Conservation (phyloP, 2,329 filamentous ascomycete species). For the Cryphonectria nitschkei region DNA sequence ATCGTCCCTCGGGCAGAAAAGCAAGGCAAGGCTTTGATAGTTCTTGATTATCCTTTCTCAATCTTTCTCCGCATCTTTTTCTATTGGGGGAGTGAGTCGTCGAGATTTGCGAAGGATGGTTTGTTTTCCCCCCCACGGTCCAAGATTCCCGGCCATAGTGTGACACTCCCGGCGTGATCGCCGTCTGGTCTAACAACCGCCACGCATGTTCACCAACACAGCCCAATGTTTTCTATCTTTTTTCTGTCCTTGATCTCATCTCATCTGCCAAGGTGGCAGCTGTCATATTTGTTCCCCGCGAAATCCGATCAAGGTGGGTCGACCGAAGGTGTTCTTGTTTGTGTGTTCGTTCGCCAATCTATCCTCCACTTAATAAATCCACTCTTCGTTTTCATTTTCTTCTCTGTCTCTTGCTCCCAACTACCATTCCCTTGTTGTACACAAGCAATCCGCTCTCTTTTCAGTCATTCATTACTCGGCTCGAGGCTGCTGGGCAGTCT, state of each 20-base stretch:
- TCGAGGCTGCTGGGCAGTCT: conserved; percentile 16
- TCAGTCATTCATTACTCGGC: background rate
- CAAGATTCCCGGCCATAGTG: conserved; percentile 9
- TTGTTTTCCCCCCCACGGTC: background rate
- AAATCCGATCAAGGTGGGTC: conserved; percentile 6
- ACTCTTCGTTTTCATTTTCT: conserved; percentile 19
- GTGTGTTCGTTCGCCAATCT: background rate
- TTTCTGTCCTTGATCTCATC: conserved; percentile 1
- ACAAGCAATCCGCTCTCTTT: conserved; percentile 1
- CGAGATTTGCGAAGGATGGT: background rate
- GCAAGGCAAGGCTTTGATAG: background rate
- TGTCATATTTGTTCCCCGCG: background rate
- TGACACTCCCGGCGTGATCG: conserved; percentile 23
- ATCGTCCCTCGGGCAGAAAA: background rate
- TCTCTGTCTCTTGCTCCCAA: background rate
- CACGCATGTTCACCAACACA: background rate
- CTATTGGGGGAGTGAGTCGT: too few relatives aligned
- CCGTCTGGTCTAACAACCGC: conserved; percentile 11
- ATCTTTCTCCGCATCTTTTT: background rate
- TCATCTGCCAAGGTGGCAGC: conserved; percentile 6
- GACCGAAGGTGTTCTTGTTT: conserved; percentile 11
- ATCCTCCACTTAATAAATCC: background rate
- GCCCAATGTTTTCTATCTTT: conserved; percentile 1
- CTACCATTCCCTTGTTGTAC: background rate
- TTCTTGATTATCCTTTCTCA: background rate